Evolutionary conservation across 306 rosid genomes (phyloP), one percentile per base, ranked within the genome.

Genomic region (Malus domestica): DNA sequence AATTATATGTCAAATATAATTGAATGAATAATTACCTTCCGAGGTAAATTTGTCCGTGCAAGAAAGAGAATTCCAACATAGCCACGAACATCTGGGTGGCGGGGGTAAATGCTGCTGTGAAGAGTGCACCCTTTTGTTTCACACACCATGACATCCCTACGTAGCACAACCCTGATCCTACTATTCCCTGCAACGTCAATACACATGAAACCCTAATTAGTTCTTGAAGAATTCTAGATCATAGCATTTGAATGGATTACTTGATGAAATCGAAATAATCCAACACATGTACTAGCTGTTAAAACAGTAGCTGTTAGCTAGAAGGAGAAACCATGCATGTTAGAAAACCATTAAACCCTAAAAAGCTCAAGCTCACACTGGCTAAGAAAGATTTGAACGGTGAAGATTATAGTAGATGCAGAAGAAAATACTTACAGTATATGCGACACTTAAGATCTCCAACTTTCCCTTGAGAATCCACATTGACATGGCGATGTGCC

Each of bases 81-180:
- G 97, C 95, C 46, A 88, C 93, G 82, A 88, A 89, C 60, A 88
- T 80, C 83, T 94, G 93, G 25, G 88, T 69, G 80, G 81, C 80
- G 61, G 98, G 97, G 15, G 90, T 86, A 76, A 90, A 90, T 66
- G 98, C 92, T 61, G 95, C 80, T 3, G 98, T 90, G 68, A 90
- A 92, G 71, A 95, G 91, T 73, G 98, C 93, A 46, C 97, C 97
- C 79, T 83, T 88, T 49, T 86, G 84, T 60, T 89, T 94, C 75
- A 94, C 90, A 79, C 97, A 90, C 98, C 98, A 89, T 80, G 98
- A 85, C 96, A 94, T 94, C 65, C 95, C 93, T 73, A 89, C 98
- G 40, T 94, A 92, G 85, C 97, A 89, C 87, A 94, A 72, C 67
- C 93, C 98, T 42, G 98, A 90, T 35, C 97, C 97, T 64, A 94